Evolutionary conservation across 176 grass and related monocot species (phyloP).

Genomic region (Bolboschoenus planiculmis): DNA sequence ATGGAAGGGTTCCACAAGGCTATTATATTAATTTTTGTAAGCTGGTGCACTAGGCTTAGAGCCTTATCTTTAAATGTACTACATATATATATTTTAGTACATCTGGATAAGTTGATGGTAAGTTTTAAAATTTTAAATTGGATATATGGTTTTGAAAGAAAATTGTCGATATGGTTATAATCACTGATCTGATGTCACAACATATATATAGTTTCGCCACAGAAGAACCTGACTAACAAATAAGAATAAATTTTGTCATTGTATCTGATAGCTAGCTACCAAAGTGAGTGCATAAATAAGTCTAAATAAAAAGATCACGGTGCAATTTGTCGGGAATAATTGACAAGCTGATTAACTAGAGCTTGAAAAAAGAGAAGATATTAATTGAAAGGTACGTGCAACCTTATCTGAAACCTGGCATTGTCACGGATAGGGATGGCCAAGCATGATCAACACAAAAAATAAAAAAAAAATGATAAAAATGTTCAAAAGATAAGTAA

Average conservation of each 20-base stretch:
- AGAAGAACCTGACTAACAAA: neutral
- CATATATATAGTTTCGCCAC: neutral
- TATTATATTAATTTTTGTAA: too few relatives aligned
- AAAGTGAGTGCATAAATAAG: neutral
- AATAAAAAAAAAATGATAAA: too few relatives aligned
- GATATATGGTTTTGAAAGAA: neutral
- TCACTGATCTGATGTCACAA: neutral
- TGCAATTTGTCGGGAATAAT: conserved; percentile 1
- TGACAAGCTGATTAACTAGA: neutral
- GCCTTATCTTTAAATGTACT: neutral
- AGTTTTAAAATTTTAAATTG: neutral
- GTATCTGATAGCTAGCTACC: neutral
- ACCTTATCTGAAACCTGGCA: neutral
- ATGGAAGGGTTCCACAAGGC: too few relatives aligned
- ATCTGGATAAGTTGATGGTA: neutral
- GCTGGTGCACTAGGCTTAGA: too few relatives aligned
- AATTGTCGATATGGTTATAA: neutral
- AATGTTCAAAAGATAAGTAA: neutral
- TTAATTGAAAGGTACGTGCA: neutral
- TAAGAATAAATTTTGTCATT: neutral
- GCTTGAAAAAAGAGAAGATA: neutral
- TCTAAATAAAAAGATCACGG: neutral
- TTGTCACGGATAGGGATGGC: neutral
- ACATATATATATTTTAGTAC: neutral
- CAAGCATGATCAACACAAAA: neutral